phyloP scores from a whole-genome alignment of 2,329 filamentous ascomycete genomes.

The Penicillium digitatum region DNA sequence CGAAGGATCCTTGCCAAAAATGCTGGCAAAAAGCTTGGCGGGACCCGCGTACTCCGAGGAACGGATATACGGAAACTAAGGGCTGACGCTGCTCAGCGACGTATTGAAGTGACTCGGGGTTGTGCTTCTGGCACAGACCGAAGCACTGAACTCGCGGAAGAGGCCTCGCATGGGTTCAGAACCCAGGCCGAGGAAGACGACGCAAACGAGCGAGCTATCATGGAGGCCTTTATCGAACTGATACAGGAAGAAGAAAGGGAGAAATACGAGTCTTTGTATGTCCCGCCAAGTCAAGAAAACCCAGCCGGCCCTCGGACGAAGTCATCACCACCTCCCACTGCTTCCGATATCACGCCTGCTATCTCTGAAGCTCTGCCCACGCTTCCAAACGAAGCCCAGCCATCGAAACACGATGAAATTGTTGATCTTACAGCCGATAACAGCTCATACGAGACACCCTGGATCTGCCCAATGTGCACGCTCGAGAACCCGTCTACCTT shows the following conservation, averaged over 20 bases:
- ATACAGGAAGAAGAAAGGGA: conserved; percentile 73
- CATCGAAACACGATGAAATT: conserved; percentile 3
- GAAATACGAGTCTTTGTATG: conserved; percentile 55
- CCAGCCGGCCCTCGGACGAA: conserved; percentile 48
- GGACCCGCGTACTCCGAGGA: conserved; percentile 53
- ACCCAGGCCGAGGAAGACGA: conserved; percentile 85
- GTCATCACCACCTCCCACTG: conserved; percentile 40
- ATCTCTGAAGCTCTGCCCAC: not conserved
- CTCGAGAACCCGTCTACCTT: conserved; percentile 58
- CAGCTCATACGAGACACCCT: conserved; percentile 42
- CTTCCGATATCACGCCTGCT: conserved; percentile 24
- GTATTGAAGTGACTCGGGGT: conserved; percentile 63
- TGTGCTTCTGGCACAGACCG: conserved; percentile 70
- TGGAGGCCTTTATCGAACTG: conserved; percentile 79
- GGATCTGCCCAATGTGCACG: conserved; percentile 60
- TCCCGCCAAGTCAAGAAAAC: conserved; percentile 51
- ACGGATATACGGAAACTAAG: conserved; percentile 70
- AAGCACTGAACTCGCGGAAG: conserved; percentile 62
- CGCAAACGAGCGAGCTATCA: conserved; percentile 81
- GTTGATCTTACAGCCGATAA: conserved; percentile 25
- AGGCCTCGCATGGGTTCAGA: conserved; percentile 69
- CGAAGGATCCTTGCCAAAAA: conserved; percentile 56
- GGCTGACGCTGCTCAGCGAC: conserved; percentile 65
- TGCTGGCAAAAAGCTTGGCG: conserved; percentile 70
- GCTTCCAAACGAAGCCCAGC: not conserved